These are phyloP conservation scores for Paraurostyla sp. DNA, from an alignment of 73 alveolate genomes.

Conservation along the genomic window DNA sequence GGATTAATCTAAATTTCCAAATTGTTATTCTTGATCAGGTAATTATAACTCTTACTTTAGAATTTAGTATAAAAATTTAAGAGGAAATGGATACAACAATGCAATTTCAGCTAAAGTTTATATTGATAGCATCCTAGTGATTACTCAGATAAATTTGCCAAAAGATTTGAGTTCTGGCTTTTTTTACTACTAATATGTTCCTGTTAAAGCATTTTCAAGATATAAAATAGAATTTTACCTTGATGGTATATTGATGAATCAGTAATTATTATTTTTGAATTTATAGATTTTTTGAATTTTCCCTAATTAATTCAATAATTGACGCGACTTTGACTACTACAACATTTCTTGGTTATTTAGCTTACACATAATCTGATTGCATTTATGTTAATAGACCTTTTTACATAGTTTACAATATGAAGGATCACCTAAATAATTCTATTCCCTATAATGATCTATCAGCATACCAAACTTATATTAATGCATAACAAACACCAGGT, in stretches of 20 bases:
- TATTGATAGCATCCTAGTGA: neutral
- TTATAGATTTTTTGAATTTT: slow-evolving; percentile 19
- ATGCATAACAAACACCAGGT: neutral
- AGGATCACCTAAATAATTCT: neutral
- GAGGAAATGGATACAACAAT: slow-evolving; percentile 26
- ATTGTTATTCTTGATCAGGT: neutral
- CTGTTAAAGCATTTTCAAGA: neutral
- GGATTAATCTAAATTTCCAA: neutral
- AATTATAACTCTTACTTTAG: neutral
- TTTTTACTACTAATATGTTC: neutral
- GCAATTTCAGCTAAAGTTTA: neutral
- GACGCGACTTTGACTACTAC: neutral
- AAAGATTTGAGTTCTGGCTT: neutral
- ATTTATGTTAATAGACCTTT: slow-evolving; percentile 29
- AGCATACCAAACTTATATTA: neutral
- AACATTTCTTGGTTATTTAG: neutral
- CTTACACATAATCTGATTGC: slow-evolving; percentile 10
- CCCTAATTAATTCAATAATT: neutral
- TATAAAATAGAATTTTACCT: slow-evolving; percentile 13
- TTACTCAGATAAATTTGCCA: neutral
- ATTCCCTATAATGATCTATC: slow-evolving; percentile 24
- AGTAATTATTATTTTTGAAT: too few species aligned
- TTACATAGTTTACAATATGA: slow-evolving; percentile 10
- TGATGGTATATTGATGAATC: neutral
- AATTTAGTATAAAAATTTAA: neutral